Conservation (phyloP, 2,329 filamentous ascomycete species). For the Pseudogymnoascus pannorum region DNA sequence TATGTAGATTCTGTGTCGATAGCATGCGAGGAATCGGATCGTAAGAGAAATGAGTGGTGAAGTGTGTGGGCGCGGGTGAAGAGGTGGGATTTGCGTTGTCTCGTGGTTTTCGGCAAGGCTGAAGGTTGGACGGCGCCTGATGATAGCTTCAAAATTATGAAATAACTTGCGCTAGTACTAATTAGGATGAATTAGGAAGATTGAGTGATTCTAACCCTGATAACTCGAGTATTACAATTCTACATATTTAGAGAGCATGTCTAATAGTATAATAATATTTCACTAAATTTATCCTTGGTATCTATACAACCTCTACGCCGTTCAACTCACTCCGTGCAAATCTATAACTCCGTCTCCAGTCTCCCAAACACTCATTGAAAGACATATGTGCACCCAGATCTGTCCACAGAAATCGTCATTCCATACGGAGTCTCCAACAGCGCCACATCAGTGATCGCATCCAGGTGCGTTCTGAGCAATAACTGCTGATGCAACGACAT, state of each 20-base stretch:
- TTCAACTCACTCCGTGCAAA: not conserved
- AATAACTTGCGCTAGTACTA: not conserved
- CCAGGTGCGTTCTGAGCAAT: conserved; percentile 77
- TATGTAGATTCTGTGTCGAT: conserved; percentile 1
- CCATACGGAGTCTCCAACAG: conserved; percentile 82
- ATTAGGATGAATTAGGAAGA: not conserved
- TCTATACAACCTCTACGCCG: conserved; percentile 5
- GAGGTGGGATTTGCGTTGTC: not conserved
- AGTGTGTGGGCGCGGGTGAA: not conserved
- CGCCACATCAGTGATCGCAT: conserved; percentile 82
- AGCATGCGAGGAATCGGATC: not conserved
- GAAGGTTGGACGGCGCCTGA: conserved; percentile 7
- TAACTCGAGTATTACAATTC: not conserved
- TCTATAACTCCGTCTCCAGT: conserved; percentile 2
- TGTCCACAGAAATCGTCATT: conserved; percentile 87
- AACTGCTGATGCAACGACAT: conserved; percentile 85
- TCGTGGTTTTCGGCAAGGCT: conserved; percentile 11
- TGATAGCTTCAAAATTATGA: conserved; percentile 9
- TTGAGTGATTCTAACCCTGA: not conserved
- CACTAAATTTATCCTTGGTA: conserved; percentile 4
- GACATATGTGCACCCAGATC: conserved; percentile 83
- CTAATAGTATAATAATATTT: not conserved
- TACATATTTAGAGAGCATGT: not conserved
- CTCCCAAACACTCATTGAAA: conserved; percentile 37
- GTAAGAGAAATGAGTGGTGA: not conserved